Conservation (phyloP, 2,329 filamentous ascomycete genomes). For the Phaeoacremonium minimum region DNA sequence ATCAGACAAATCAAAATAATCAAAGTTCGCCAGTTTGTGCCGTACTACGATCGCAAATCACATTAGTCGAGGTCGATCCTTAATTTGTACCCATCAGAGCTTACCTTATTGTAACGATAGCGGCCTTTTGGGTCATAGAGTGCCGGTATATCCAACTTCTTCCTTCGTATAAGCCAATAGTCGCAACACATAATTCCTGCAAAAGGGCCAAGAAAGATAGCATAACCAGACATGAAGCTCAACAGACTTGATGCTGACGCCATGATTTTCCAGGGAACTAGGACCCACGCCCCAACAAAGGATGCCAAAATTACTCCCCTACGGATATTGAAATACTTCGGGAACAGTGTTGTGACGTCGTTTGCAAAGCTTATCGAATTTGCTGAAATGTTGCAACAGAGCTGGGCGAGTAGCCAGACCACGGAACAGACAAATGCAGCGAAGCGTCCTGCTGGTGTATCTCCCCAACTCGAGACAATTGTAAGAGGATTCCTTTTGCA, state of each 20-base stretch:
- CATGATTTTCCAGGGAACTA: slow-evolving; percentile 17
- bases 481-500: slow-evolving; percentile 21
- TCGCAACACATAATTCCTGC: slow-evolving; percentile 31
- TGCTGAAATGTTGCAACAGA: slow-evolving; percentile 49
- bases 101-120: slow-evolving; percentile 26
- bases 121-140: slow-evolving; percentile 35
- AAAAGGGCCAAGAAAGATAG: slow-evolving; percentile 23
- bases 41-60: background rate
- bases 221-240: slow-evolving; percentile 26
- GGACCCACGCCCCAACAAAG: slow-evolving; percentile 37
- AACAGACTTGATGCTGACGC: slow-evolving; percentile 8
- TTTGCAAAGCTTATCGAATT: slow-evolving; percentile 48
- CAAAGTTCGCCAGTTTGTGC: background rate
- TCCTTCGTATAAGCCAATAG: slow-evolving; percentile 19
- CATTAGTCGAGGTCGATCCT: no score
- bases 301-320: slow-evolving; percentile 38
- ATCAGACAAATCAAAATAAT: background rate
- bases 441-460: slow-evolving; percentile 15
- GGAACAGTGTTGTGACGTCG: slow-evolving; percentile 46
- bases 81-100: no score
- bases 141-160: slow-evolving; percentile 32
- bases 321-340: slow-evolving; percentile 47
- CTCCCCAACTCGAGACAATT: slow-evolving; percentile 19
- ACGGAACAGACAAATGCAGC: slow-evolving; percentile 23
- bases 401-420: slow-evolving; percentile 29